Base-by-base conservation (phyloP, 805 yeast genomes). In the Kuraishia molischiana region DNA sequence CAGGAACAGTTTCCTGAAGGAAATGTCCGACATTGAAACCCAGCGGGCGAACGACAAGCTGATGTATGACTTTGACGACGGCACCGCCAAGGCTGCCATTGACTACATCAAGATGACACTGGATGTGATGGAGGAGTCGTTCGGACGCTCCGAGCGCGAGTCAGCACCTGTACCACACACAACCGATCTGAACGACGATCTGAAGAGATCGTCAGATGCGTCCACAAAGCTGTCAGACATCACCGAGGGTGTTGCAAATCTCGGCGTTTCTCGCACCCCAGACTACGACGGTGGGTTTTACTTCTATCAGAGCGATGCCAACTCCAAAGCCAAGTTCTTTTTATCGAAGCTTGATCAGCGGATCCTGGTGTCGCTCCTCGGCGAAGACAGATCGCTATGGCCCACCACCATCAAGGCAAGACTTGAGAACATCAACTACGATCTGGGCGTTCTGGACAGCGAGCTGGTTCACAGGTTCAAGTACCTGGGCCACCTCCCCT, bases 321-420 rank as follows among this genome's bases (percentile, higher is more conserved):
- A 77, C 44, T 68, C 89, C 1, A 58, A 79, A 3, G 73, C 79
- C 2, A 69, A 72, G 42, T 86, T 63, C 54, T 81, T 85, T 34
- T 61, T 90, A 14, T 77, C 95, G 0, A 77, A 85, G 4, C 62
- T 92, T 32, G 99, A 92, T 53, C 69, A 85, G 21, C 81, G 81
- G 43, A 77, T 90, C 15, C 59, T 90, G 40, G 70, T 73, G 42
- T 53, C 75, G 1, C 67, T 78, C 2, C 86, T 74, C 57, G 76
- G 76, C 2, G 53, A 52, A 21, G 60, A 66, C 10, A 89, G 81
- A 46, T 60, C 75, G 1, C 57, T 66, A 15, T 76, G 90, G 45
- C 99, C 99, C 0, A 53, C 80, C 4, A 60, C 72, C 1, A 52
- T 90, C 8, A 58, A 70, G 3, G 72, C 75, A 8, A 71, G 67